These are phyloP conservation scores for Naganishia randhawae DNA, from an alignment of 768 basidiomycete species.

Conservation along the genomic window DNA sequence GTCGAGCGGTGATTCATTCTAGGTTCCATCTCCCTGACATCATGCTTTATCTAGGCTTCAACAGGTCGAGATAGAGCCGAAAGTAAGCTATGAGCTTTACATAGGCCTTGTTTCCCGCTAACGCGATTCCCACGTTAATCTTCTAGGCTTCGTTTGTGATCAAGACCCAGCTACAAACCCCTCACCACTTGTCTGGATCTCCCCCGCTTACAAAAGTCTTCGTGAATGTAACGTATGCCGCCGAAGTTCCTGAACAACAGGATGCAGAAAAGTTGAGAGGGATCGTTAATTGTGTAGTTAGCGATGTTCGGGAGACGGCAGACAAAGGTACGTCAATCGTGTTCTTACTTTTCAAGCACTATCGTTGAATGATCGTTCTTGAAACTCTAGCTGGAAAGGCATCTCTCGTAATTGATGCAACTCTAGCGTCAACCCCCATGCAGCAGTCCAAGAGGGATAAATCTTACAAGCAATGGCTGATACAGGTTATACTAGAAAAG, in stretches of 20 bases:
- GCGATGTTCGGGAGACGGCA: slow-evolving; percentile 19
- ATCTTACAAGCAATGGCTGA: slow-evolving; percentile 30
- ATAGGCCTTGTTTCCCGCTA: neutral
- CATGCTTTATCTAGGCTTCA: slow-evolving; percentile 7
- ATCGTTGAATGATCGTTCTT: neutral
- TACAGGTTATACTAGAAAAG: slow-evolving; percentile 29
- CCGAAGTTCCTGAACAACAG: slow-evolving; percentile 22
- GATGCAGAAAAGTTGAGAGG: slow-evolving; percentile 24
- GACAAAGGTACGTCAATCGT: slow-evolving; percentile 23
- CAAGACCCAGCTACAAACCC: slow-evolving; percentile 27
- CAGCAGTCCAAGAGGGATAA: slow-evolving; percentile 29
- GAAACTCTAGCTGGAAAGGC: slow-evolving; percentile 15
- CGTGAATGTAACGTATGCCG: slow-evolving; percentile 26
- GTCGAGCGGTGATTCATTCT: no score
- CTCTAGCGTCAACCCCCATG: neutral
- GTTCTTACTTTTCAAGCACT: no score
- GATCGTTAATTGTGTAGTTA: slow-evolving; percentile 25
- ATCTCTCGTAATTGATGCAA: slow-evolving; percentile 28
- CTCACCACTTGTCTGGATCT: slow-evolving; percentile 10
- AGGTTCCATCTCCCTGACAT: neutral
- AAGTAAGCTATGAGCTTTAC: neutral
- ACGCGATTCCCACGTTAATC: neutral
- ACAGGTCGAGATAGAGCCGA: slow-evolving; percentile 25
- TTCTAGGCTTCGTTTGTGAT: slow-evolving; percentile 27
- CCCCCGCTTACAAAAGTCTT: slow-evolving; percentile 28